These are phyloP conservation scores for Trichoderma gracile DNA, from an alignment of 2,329 filamentous ascomycete species.

Conservation along the genomic window DNA sequence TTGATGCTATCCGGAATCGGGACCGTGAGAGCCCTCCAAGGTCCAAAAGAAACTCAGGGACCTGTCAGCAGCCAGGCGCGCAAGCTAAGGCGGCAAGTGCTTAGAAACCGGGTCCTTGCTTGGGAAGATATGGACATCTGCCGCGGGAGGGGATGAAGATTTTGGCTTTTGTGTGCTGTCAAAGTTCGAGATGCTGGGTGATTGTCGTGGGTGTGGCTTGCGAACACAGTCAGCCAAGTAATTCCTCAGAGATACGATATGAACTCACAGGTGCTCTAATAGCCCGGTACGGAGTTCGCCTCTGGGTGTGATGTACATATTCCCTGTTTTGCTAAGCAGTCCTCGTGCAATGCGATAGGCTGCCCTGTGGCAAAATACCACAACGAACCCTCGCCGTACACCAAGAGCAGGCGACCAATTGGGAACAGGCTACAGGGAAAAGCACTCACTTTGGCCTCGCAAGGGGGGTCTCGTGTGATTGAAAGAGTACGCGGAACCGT, in stretches of 20 bases:
- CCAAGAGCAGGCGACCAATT: constrained; percentile 7
- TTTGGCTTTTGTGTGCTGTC: background rate
- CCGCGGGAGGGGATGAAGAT: background rate
- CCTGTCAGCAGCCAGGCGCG: constrained; percentile 15
- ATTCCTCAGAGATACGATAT: too few species aligned
- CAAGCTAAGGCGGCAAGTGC: constrained; percentile 14
- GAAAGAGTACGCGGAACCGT: background rate
- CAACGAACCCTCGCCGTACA: background rate
- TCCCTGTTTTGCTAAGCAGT: background rate
- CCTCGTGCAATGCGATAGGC: background rate
- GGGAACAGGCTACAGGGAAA: constrained; percentile 4
- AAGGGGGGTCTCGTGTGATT: constrained; percentile 10
- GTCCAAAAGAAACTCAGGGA: background rate
- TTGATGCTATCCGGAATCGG: too few species aligned
- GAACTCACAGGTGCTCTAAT: too few species aligned
- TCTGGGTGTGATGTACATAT: background rate
- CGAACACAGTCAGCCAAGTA: constrained; percentile 8
- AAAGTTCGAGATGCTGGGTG: too few species aligned
- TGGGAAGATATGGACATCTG: background rate
- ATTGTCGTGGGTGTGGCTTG: constrained; percentile 11
- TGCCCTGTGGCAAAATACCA: constrained; percentile 2
- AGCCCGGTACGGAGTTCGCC: constrained; percentile 2
- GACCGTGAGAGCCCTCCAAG: background rate
- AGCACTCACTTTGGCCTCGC: background rate
- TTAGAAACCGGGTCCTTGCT: constrained; percentile 12